Evolutionary conservation across 805 yeast species (phyloP).

Genomic region (Zygosaccharomyces rouxii): DNA sequence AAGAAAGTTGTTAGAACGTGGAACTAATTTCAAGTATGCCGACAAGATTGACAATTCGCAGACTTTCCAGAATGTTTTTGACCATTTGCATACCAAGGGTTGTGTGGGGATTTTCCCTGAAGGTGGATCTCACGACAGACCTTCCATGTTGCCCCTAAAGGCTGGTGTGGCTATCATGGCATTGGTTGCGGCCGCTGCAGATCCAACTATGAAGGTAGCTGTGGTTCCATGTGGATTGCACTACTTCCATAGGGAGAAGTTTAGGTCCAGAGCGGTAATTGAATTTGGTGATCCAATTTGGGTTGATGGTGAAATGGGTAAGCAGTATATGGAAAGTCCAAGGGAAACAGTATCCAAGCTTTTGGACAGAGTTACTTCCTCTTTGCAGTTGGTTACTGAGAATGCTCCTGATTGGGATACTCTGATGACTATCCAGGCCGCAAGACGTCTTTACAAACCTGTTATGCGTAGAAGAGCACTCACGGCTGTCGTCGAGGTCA

Average conservation of each 20-base stretch:
- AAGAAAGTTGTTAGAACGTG: slow-evolving; percentile 43
- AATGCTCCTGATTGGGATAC: slow-evolving; percentile 92
- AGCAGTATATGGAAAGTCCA: slow-evolving; percentile 59
- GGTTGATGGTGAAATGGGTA: slow-evolving; percentile 57
- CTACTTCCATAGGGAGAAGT: slow-evolving; percentile 90
- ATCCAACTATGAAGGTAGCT: slow-evolving; percentile 68
- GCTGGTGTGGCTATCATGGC: slow-evolving; percentile 99
- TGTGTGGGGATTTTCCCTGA: slow-evolving; percentile 93
- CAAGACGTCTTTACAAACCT: slow-evolving; percentile 76
- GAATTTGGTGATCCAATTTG: slow-evolving; percentile 89
- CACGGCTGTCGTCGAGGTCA: slow-evolving; percentile 80
- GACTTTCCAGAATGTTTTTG: slow-evolving; percentile 78
- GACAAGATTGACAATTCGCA: slow-evolving; percentile 75
- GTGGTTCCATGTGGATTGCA: slow-evolving; percentile 96
- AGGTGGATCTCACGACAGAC: slow-evolving; percentile 96
- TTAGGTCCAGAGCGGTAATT: slow-evolving; percentile 87
- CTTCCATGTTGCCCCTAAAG: slow-evolving; percentile 83
- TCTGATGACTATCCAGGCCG: slow-evolving; percentile 89
- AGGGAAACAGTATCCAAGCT: slow-evolving; percentile 71
- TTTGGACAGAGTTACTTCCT: slow-evolving; percentile 66
- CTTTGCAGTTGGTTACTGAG: slow-evolving; percentile 84
- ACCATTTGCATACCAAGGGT: slow-evolving; percentile 70
- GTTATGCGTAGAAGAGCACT: slow-evolving; percentile 61
- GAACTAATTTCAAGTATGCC: slow-evolving; percentile 69
- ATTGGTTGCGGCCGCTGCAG: slow-evolving; percentile 78